Conservation (phyloP, 768 basidiomycete species). For the Symmetrospora coprosmae region DNA sequence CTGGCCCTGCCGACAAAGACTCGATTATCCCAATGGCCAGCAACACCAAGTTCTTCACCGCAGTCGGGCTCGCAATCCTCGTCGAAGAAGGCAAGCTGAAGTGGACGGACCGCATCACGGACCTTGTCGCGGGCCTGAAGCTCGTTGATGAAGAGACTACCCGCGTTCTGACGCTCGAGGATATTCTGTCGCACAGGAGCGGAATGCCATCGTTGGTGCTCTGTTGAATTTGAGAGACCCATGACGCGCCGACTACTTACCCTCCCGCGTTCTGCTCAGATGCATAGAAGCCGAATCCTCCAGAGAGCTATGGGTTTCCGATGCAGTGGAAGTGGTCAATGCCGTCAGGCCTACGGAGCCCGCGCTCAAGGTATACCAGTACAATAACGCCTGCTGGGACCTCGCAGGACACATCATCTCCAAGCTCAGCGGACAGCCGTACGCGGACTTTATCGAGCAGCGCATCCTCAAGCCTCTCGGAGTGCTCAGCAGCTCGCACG, state of each 20-base stretch:
- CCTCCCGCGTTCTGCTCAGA: no score
- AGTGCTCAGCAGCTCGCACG: constrained; percentile 34
- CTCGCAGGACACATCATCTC: constrained; percentile 39
- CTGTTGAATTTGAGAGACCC: no score
- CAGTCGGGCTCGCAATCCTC: constrained; percentile 4
- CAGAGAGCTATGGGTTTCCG: no score
- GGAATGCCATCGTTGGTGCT: no score
- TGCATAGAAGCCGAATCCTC: no score
- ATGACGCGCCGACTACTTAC: no score
- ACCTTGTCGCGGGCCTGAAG: constrained; percentile 37
- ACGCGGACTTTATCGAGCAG: constrained; percentile 40
- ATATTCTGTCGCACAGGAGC: constrained; percentile 41
- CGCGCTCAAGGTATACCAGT: no score
- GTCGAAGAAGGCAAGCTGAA: constrained; percentile 15
- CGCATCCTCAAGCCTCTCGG: constrained; percentile 41
- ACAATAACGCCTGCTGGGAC: no score
- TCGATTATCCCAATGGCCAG: neutral
- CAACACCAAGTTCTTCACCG: constrained; percentile 17
- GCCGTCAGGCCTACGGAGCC: no score
- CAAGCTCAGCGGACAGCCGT: constrained; percentile 36
- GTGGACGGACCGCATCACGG: constrained; percentile 2
- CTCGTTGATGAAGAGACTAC: constrained; percentile 42
- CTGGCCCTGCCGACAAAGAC: neutral
- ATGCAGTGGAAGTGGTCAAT: no score
- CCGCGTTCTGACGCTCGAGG: constrained; percentile 37